Evolutionary conservation across 768 basidiomycete genomes (phyloP), one percentile per base, ranked within the genome.

Genomic region (Boletellus emodensis): DNA sequence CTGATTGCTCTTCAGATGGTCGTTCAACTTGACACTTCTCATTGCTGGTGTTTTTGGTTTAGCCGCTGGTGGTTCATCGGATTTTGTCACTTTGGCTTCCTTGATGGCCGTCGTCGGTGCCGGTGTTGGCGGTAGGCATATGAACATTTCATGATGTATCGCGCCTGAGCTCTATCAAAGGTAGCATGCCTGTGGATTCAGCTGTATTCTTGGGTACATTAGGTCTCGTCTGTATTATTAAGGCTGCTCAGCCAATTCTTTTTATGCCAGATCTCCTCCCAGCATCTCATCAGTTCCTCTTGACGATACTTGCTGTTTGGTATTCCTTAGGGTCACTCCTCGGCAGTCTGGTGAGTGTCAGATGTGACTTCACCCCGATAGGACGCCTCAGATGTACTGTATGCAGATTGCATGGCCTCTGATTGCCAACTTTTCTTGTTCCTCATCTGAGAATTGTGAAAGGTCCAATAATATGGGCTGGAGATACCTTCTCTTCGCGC

Each of bases 281-380:
- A 4, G 72, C 71, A 20, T 72, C 74, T 8, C 79, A 82, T 52
- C 82, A 84, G 53, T 83, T 79, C 54, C 69, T 83, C 28, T 63
- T 84, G 40, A 83, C 82, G 1, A 61, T 83, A 42, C 65, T 84
- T 20, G 77, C 79, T 1, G 74, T 82, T n/a, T 83, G 78, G 77
- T 84, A 80, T 80, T 75, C 73, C 15, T 59, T 82, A 22, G 83
- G 82, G 4, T 79, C 80, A 58, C 69, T 83, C 6, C 48, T 81
- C 18, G 75, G 70, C 11, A 73, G 73, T 50, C 61, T 83, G 30
- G 76, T 76, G 49, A 44, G 71, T 58, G 14, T 14, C 13, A 24
- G 10, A 42, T 47, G 4, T 3, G 15, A 12, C 4, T 17, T 35
- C 39, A 1, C 24, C 10, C 36, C 24, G 39, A 13, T 26, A 15